Conservation (phyloP, 345 rosid genomes). For the Corchorus olitorius region DNA sequence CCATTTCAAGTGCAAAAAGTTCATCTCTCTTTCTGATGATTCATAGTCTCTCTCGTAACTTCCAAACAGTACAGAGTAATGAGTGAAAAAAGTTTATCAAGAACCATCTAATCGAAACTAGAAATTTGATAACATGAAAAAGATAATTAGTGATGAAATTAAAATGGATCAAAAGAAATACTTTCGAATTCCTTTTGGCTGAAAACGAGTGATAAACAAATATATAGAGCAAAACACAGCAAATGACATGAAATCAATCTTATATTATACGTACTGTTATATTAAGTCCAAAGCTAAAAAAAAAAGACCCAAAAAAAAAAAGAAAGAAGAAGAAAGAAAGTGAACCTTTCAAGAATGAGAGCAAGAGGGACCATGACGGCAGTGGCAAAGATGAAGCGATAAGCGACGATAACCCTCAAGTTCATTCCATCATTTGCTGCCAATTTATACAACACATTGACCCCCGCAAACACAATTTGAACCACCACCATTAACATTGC, state of each 20-base stretch:
- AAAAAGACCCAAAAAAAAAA: not conserved
- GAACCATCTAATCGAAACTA: not conserved
- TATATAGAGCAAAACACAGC: too few species aligned
- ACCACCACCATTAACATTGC: conserved; percentile 37
- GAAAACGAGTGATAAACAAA: too few species aligned
- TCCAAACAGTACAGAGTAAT: not conserved
- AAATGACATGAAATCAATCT: too few species aligned
- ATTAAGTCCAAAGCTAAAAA: not conserved
- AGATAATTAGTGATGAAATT: not conserved
- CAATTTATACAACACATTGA: conserved; percentile 40
- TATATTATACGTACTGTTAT: too few species aligned
- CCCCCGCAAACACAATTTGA: conserved; percentile 35
- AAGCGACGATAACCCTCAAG: conserved; percentile 38
- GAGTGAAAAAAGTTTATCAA: not conserved
- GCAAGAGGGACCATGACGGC: conserved; percentile 37
- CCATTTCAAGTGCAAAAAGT: not conserved
- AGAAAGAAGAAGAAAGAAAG: not conserved
- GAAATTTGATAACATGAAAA: not conserved
- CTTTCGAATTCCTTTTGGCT: too few species aligned
- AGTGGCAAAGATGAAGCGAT: conserved; percentile 40
- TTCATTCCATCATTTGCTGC: conserved; percentile 40
- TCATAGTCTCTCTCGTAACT: not conserved
- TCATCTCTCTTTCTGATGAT: not conserved
- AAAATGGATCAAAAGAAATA: not conserved
- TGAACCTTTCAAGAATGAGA: conserved; percentile 42